phyloP scores from a whole-genome alignment of 768 basidiomycete genomes.

The Phlebiopsis gigantea region DNA sequence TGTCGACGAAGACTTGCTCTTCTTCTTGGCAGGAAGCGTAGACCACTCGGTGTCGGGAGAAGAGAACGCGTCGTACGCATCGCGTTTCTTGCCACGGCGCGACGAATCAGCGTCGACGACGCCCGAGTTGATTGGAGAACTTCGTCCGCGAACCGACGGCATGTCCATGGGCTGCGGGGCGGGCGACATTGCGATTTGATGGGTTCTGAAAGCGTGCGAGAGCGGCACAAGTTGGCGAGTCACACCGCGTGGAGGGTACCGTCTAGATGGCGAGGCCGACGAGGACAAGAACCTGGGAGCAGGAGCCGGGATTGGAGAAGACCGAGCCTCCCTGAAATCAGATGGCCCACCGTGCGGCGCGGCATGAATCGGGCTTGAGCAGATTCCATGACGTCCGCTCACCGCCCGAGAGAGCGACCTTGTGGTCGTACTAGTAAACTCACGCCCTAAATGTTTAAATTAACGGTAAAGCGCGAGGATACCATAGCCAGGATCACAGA shows the following conservation, averaged over 20 bases:
- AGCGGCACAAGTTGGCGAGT: too few species aligned
- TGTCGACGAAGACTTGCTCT: neutral
- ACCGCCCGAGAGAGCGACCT: neutral
- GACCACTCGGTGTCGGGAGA: constrained; percentile 23
- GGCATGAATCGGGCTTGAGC: neutral
- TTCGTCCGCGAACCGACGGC: neutral
- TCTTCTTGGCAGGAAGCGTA: constrained; percentile 14
- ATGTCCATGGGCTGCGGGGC: too few species aligned
- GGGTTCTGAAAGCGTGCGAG: too few species aligned
- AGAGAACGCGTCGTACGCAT: constrained; percentile 19
- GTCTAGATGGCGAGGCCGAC: neutral
- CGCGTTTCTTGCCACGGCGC: constrained; percentile 9
- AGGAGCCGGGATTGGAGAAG: neutral
- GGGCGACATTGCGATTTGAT: too few species aligned
- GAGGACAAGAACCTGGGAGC: neutral
- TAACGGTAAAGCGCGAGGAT: neutral
- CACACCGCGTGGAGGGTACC: neutral
- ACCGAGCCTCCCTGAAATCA: neutral
- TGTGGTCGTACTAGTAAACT: neutral
- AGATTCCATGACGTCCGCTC: constrained; percentile 9
- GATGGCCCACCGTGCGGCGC: neutral
- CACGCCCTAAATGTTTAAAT: neutral
- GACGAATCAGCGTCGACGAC: neutral
- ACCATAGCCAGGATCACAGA: too few species aligned
- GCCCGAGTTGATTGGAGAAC: neutral